Evolutionary conservation across 1,284 basidiomycete species (phyloP).

Genomic region (Ceratobasidium theobromae): DNA sequence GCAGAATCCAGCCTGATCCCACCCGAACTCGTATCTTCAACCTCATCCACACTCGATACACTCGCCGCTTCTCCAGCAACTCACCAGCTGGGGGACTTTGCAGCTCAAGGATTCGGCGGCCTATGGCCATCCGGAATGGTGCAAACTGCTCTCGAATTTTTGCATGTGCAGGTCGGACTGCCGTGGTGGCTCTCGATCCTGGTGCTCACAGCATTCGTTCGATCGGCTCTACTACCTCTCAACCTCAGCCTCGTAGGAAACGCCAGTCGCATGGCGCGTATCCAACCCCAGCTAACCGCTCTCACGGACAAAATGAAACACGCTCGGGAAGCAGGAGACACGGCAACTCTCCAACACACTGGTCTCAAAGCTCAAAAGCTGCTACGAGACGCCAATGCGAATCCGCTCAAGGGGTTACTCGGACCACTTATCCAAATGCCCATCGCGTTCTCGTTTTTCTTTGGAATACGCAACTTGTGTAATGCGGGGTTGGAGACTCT

Average conservation of each 20-base stretch:
- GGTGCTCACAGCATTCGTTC: constrained; percentile 67
- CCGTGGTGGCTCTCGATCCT: constrained; percentile 89
- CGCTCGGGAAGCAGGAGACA: constrained; percentile 53
- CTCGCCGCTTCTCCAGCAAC: constrained; percentile 2
- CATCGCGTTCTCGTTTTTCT: constrained; percentile 83
- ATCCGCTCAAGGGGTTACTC: constrained; percentile 58
- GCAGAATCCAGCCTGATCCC: constrained; percentile 11
- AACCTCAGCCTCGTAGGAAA: constrained; percentile 66
- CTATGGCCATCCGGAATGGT: constrained; percentile 67
- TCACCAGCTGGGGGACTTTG: constrained; percentile 62
- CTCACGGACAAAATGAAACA: constrained; percentile 56
- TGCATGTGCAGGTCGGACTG: constrained; percentile 72
- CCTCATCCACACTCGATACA: not conserved
- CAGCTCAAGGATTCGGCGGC: constrained; percentile 68
- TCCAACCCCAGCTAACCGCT: constrained; percentile 59
- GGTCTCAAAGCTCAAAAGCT: constrained; percentile 62
- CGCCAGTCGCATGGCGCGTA: constrained; percentile 67
- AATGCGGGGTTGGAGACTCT: constrained; percentile 71
- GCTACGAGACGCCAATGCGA: constrained; percentile 70
- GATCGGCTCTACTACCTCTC: constrained; percentile 69
- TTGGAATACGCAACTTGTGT: constrained; percentile 75
- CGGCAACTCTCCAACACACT: constrained; percentile 55
- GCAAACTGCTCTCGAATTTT: constrained; percentile 62
- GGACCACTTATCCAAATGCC: constrained; percentile 74
- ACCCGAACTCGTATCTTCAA: not conserved